Base-by-base conservation (phyloP, 2,329 filamentous ascomycete species). In the Elsinoe australis region DNA sequence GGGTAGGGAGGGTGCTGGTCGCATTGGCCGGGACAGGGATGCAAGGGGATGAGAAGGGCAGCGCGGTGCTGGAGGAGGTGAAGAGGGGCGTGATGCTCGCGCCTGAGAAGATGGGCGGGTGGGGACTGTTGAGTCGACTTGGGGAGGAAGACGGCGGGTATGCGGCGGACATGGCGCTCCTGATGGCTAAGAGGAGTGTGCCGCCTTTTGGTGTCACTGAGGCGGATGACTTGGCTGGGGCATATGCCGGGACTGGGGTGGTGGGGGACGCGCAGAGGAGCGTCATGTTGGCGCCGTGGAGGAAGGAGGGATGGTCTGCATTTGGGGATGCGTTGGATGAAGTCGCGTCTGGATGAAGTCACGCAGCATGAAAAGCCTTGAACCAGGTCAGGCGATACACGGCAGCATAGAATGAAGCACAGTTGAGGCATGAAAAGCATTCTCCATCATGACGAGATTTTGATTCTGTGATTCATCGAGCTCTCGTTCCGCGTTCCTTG, bases 201-300 rank as follows among this genome's bases (percentile, higher is more conserved):
- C 85, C 88, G 28, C 88, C 89, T 0, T 67, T 74, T 44, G 86
- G 87, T 0, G 67, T 72, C 1, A 67, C 94, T 9, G 77, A 76
- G 14, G 80, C 87, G 1, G 71, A 73, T 18, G 85, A 87, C 51
- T 65, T 96, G 48, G 79, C 85, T 1, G 70, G 71, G 54, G 83
- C 87, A 4, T 88, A 85, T 69, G 78, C 83, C 1, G 82, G 84
- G 1, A 88, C 84, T 0, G 82, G 84, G 1, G 78, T 71, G 51
- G 73, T 79, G 3, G 77, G 75, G 3, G 85, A 94, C 72, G 83
- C 85, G 17, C 84, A 95, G 65, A 78, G 76, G 54, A 83, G 84
- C 5, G 76, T 88, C 36, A 76, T 92, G 64, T 65, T 94, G 56
- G 86, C 89, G 29, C 92, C 92, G 4, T 96, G 90, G 89, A 71